Evolutionary conservation across 345 rosid genomes (phyloP).

Genomic region (Lagerstroemia speciosa): DNA sequence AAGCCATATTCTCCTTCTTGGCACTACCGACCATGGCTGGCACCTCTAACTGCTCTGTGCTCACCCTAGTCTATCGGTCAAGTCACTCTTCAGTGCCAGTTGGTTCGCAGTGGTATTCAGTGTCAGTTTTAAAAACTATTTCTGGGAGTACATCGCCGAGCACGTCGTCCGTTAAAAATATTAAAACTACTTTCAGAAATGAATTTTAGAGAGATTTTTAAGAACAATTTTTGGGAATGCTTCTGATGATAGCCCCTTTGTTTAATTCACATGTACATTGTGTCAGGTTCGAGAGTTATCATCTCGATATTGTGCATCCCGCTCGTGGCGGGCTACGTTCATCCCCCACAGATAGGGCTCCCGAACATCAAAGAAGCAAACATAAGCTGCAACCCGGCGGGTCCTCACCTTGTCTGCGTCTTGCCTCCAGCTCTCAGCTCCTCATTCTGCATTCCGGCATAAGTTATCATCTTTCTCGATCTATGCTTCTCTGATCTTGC

Average conservation of each 20-base stretch:
- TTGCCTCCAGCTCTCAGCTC: slow-evolving; percentile 86
- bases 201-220: too few species aligned
- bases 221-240: too few species aligned
- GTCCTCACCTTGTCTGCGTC: slow-evolving; percentile 83
- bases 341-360: slow-evolving; percentile 69
- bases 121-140: too few species aligned
- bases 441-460: slow-evolving; percentile 58
- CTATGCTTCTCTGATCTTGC: neutral
- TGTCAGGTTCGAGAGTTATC: slow-evolving; percentile 64
- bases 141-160: too few species aligned
- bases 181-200: too few species aligned
- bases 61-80: too few species aligned
- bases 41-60: too few species aligned
- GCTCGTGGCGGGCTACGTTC: slow-evolving; percentile 76
- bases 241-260: neutral
- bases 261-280: neutral
- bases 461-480: neutral
- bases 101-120: too few species aligned
- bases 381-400: slow-evolving; percentile 78
- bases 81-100: too few species aligned
- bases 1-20: neutral
- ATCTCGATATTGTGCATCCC: slow-evolving; percentile 79
- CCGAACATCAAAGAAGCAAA: slow-evolving; percentile 57
- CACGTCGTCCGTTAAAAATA: too few species aligned
- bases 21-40: neutral